Evolutionary conservation across 768 basidiomycete genomes (phyloP), one percentile per base, ranked within the genome.

Genomic region (Candolleomyces aberdarensis): DNA sequence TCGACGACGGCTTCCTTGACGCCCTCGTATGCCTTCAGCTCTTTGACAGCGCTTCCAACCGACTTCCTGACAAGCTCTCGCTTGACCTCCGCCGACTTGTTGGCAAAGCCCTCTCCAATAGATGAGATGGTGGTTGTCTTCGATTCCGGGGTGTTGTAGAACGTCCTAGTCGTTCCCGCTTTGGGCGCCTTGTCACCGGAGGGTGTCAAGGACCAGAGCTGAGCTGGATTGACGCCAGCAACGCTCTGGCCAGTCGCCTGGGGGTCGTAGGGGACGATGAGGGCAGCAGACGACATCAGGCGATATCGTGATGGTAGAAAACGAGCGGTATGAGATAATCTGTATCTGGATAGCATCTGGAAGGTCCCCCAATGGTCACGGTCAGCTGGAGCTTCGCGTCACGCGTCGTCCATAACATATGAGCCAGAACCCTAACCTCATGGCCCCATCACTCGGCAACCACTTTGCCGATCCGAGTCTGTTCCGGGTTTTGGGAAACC

Each of bases 21-120:
- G 52, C 85, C 85, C 17, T 91, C 85, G 7, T 86, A 74, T 14
- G 70, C 78, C 65, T 82, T 87, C 64, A 92, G 72, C 49, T 84
- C 82, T 73, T 89, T 91, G 47, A 93, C 84, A 6, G 85, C 89
- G 54, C 79, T 83, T 10, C 88, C 92, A 14, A 93, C 81, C 10
- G 89, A 82, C 66, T 83, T 85, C 66, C 92, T 79, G 36, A 93
- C 78, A 4, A 85, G 63, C 70, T 94, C 92, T n/a, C 86, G 76
- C 67, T 77, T 83, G 44, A 75, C 77, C 40, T 78, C 73, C 1
- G 67, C 77, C 6, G 71, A 76, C 65, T 84, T 85, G 41, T 65
- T 63, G 3, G 74, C 69, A 66, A 83, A 88, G 1, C 73, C 79
- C 0, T 84, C 83, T 0, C 87, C 87, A 8, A 88, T 75, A 39